A percentile compares a stretch with the other conserved stretches of the same genome.
phyloP scores from a whole-genome alignment of 2,329 filamentous ascomycete genomes.

The Ceratocystis cacaofunesta region DNA sequence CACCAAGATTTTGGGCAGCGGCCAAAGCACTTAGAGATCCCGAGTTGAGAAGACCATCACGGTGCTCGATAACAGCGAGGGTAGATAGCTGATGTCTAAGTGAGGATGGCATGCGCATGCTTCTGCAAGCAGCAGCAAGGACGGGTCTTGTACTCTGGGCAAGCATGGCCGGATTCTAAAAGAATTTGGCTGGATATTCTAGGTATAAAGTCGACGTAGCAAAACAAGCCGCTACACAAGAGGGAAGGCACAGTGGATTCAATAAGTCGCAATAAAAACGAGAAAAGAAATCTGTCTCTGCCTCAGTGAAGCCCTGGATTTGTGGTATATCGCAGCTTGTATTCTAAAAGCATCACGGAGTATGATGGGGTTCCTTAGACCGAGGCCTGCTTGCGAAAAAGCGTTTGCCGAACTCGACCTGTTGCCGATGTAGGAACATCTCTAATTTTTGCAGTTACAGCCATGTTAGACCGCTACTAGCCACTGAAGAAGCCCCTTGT shows the following conservation, averaged over 20 bases:
- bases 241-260: not conserved
- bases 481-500: constrained; percentile 1
- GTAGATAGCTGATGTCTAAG: constrained; percentile 48
- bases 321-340: not conserved
- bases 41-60: constrained; percentile 69
- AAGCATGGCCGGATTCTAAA: constrained; percentile 6
- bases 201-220: not conserved
- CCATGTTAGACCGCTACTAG: constrained; percentile 15
- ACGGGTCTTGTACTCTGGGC: constrained; percentile 14
- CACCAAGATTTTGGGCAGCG: constrained; percentile 75
- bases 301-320: not conserved
- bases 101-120: constrained; percentile 8
- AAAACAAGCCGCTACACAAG: not conserved
- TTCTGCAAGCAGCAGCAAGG: constrained; percentile 9
- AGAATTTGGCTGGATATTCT: not conserved
- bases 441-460: not conserved
- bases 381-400: constrained; percentile 12
- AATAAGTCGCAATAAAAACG: not conserved
- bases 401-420: constrained; percentile 3
- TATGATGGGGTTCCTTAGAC: not conserved
- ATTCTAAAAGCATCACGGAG: not conserved
- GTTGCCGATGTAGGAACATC: constrained; percentile 12
- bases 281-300: not conserved
- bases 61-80: constrained; percentile 82
- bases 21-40: constrained; percentile 74